Percentiles rank a stretch among this genome's conserved stretches.
Conservation (phyloP, 495 filamentous ascomycete species). For the Daldinia caldariorum region DNA sequence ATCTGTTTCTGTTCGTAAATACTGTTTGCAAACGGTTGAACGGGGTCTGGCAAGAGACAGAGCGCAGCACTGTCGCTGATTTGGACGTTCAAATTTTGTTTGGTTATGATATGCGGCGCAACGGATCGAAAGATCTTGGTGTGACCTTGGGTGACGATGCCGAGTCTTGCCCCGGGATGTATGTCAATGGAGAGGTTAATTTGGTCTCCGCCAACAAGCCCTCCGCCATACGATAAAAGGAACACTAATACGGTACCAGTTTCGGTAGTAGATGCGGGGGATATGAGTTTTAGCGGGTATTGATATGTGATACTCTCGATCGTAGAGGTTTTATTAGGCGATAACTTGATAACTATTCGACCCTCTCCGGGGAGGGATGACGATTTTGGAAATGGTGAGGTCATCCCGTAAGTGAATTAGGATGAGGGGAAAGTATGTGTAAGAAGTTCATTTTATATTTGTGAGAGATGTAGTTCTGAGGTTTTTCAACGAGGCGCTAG, state of each 20-base stretch:
- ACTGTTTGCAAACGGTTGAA: constrained; percentile 85
- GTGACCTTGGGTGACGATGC: constrained; percentile 91
- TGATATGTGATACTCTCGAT: constrained; percentile 83
- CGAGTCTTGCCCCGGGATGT: constrained; percentile 71
- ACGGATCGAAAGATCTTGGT: constrained; percentile 93
- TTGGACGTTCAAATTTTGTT: constrained; percentile 72
- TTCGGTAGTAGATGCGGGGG: constrained; percentile 63
- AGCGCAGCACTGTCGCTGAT: constrained; percentile 72
- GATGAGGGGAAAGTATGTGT: not conserved
- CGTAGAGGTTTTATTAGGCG: constrained; percentile 75
- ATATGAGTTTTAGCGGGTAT: constrained; percentile 94
- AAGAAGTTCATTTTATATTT: constrained; percentile 20
- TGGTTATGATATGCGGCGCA: constrained; percentile 64
- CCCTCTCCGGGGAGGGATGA: constrained; percentile 80
- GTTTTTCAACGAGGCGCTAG: not conserved
- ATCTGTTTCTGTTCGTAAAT: constrained; percentile 84
- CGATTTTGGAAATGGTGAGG: constrained; percentile 72
- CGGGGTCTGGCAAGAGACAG: constrained; percentile 93
- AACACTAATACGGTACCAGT: constrained; percentile 76
- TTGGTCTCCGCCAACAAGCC: constrained; percentile 85
- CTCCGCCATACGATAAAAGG: constrained; percentile 93
- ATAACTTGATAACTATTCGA: constrained; percentile 73
- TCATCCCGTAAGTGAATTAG: constrained; percentile 48
- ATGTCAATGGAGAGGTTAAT: constrained; percentile 77
- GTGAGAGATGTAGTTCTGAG: not conserved